phyloP scores from a whole-genome alignment of 768 basidiomycete genomes.

The Lentinula sp. region DNA sequence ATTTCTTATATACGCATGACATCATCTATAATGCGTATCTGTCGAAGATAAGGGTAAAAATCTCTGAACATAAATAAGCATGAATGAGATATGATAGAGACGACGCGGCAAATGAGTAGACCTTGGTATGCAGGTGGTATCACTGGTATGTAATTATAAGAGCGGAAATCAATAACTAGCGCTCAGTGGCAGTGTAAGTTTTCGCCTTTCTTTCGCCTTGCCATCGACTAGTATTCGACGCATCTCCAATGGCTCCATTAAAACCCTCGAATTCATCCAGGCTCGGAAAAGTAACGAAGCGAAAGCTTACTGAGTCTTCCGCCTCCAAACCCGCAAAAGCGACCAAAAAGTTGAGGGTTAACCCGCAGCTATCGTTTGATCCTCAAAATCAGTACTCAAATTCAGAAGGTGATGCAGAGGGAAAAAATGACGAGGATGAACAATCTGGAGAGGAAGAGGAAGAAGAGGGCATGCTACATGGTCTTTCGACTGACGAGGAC shows the following conservation, averaged over 20 bases:
- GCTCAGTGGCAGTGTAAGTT: background rate
- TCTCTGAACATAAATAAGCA: too few species aligned
- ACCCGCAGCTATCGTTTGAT: background rate
- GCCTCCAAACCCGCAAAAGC: background rate
- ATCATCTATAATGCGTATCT: too few species aligned
- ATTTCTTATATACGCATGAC: too few species aligned
- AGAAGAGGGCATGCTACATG: constrained; percentile 37
- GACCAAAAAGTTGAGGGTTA: constrained; percentile 4
- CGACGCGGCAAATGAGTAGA: too few species aligned
- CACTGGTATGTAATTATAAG: too few species aligned
- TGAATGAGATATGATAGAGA: too few species aligned
- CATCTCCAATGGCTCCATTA: background rate
- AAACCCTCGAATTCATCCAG: background rate
- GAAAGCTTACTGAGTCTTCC: background rate
- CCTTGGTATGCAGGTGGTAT: too few species aligned
- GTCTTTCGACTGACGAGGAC: constrained; percentile 70
- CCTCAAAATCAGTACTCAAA: background rate
- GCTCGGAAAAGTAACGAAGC: background rate
- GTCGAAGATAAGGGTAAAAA: too few species aligned
- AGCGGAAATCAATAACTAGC: background rate
- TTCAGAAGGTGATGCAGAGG: background rate
- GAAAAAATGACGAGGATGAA: background rate
- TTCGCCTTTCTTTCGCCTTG: background rate
- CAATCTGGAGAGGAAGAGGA: constrained; percentile 6
- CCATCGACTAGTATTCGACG: background rate